Percentiles rank a stretch among this genome's conserved stretches.
phyloP scores from a whole-genome alignment of 148 eudicot genomes.

The Mesembryanthemum crystallinum region DNA sequence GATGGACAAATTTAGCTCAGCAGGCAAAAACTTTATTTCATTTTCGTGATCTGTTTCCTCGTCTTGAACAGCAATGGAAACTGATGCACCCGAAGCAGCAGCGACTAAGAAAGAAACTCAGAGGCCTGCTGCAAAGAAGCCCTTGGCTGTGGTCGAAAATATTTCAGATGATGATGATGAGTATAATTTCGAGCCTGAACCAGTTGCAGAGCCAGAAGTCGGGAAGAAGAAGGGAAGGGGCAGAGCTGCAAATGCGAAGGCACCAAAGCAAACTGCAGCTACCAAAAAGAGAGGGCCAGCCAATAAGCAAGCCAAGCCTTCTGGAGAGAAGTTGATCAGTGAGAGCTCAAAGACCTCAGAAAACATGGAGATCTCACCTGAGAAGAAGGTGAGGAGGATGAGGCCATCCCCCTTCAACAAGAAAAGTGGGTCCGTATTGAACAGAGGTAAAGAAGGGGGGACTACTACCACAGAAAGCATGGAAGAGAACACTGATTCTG shows the following conservation, averaged over 20 bases:
- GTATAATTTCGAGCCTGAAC: constrained; percentile 40
- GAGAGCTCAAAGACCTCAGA: constrained; percentile 56
- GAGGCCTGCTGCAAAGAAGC: constrained; percentile 48
- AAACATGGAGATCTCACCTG: constrained; percentile 56
- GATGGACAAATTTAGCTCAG: neutral
- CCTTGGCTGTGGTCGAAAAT: constrained; percentile 31
- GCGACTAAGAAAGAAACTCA: neutral
- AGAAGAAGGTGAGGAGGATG: constrained; percentile 87
- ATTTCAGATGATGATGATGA: constrained; percentile 53
- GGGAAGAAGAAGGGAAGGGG: constrained; percentile 55
- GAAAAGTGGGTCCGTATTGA: constrained; percentile 67
- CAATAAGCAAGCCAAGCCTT: constrained; percentile 28
- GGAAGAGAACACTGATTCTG: constrained; percentile 14
- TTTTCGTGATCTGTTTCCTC: constrained; percentile 8
- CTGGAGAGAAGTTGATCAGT: constrained; percentile 56
- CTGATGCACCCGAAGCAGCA: constrained; percentile 31
- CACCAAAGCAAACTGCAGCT: constrained; percentile 37
- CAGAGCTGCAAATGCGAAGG: constrained; percentile 38
- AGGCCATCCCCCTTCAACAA: constrained; percentile 84
- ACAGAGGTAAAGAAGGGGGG: constrained; percentile 24
- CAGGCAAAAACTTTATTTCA: neutral
- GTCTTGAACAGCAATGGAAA: constrained; percentile 44
- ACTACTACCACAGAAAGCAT: constrained; percentile 12
- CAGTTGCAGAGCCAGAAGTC: constrained; percentile 24
- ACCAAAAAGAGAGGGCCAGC: constrained; percentile 70